These are phyloP conservation scores for Erysimum cheiranthoides DNA, from an alignment of 345 rosid species.

Conservation along the genomic window DNA sequence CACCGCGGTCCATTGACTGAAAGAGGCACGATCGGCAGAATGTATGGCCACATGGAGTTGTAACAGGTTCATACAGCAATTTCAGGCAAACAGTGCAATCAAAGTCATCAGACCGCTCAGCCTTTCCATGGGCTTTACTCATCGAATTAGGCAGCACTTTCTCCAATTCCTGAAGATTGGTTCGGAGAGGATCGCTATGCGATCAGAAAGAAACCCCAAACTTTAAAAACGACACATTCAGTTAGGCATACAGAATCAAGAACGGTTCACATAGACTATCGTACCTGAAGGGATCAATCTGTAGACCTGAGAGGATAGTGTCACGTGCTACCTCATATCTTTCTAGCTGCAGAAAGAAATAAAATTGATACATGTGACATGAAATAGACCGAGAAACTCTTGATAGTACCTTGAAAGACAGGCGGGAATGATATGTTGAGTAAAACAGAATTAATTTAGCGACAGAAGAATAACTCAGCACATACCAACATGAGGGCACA, in stretches of 20 bases:
- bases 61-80: slow-evolving; percentile 82
- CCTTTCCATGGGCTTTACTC: slow-evolving; percentile 52
- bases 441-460: neutral
- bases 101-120: slow-evolving; percentile 81
- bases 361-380: slow-evolving; percentile 4
- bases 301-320: slow-evolving; percentile 82
- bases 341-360: slow-evolving; percentile 67
- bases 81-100: slow-evolving; percentile 94
- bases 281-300: slow-evolving; percentile 88
- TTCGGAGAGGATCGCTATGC: slow-evolving; percentile 78
- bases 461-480: neutral
- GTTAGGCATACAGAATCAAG: slow-evolving; percentile 22
- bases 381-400: slow-evolving; percentile 14
- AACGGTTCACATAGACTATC: slow-evolving; percentile 15
- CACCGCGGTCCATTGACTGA: slow-evolving; percentile 94
- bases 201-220: slow-evolving; percentile 48
- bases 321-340: slow-evolving; percentile 82
- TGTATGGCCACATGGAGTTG: slow-evolving; percentile 97
- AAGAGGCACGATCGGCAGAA: slow-evolving; percentile 90
- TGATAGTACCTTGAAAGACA: slow-evolving; percentile 13
- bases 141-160: slow-evolving; percentile 44
- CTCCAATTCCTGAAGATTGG: slow-evolving; percentile 72
- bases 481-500: slow-evolving; percentile 81
- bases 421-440: neutral
- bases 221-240: slow-evolving; percentile 30